These are phyloP conservation scores for Heliamphora exappendiculata DNA, from an alignment of 148 eudicot species.

Conservation along the genomic window DNA sequence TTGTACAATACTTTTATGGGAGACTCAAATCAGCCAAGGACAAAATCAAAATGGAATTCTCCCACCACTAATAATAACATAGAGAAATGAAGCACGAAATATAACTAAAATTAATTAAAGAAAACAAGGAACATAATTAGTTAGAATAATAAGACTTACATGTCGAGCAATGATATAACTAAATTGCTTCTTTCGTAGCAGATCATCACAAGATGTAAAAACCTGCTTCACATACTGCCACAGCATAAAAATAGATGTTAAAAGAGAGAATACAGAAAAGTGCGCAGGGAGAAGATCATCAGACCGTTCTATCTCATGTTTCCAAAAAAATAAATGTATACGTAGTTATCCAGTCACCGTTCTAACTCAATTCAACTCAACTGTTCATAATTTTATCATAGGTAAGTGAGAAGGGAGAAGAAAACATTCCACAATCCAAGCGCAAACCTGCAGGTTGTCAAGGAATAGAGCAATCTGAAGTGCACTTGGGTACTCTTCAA, in stretches of 20 bases:
- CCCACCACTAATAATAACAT: too few relatives aligned
- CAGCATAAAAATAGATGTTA: conserved; percentile 2
- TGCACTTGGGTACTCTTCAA: conserved; percentile 72
- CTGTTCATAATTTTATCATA: too few relatives aligned
- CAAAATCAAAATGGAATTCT: neutral
- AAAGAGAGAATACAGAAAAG: neutral
- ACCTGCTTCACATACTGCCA: conserved; percentile 78
- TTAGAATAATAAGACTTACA: conserved; percentile 44
- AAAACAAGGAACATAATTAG: neutral
- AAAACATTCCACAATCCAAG: neutral
- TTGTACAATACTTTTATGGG: neutral
- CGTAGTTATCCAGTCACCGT: neutral
- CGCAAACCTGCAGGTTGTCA: conserved; percentile 68
- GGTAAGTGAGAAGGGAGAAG: neutral
- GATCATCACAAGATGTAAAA: conserved; percentile 64
- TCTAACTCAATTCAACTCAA: neutral
- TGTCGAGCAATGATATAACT: conserved; percentile 89
- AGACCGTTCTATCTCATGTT: neutral
- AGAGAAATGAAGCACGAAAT: too few relatives aligned
- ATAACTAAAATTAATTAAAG: neutral
- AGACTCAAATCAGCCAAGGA: neutral
- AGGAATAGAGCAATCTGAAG: conserved; percentile 76
- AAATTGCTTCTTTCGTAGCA: conserved; percentile 62
- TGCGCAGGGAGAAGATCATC: neutral
- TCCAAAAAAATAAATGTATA: neutral